These are phyloP conservation scores for Ceratonia siliqua DNA, from an alignment of 306 rosid genomes.

Conservation along the genomic window DNA sequence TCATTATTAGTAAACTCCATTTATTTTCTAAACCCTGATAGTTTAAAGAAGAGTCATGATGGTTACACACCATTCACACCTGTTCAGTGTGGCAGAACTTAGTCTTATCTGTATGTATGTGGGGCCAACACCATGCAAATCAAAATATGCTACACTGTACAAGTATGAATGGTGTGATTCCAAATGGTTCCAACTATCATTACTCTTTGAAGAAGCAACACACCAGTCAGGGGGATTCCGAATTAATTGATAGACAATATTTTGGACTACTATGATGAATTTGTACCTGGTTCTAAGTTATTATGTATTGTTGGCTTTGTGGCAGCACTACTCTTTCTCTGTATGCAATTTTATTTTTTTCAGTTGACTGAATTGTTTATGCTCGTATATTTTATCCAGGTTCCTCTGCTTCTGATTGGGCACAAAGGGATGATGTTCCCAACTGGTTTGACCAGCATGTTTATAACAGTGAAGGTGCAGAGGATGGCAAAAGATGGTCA, in stretches of 20 bases:
- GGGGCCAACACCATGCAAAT: background rate
- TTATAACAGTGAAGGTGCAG: constrained; percentile 44
- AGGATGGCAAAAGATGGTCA: constrained; percentile 51
- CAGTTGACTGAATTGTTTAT: constrained; percentile 21
- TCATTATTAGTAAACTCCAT: background rate
- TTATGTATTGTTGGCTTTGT: constrained; percentile 6
- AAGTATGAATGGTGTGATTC: background rate
- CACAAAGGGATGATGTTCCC: constrained; percentile 52
- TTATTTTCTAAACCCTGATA: background rate
- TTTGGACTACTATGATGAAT: constrained; percentile 12
- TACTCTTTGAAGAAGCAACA: background rate
- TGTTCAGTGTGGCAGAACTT: background rate
- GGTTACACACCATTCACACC: background rate
- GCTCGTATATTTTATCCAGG: constrained; percentile 30
- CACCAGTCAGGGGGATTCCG: background rate
- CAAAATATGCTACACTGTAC: background rate
- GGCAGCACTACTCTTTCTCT: background rate
- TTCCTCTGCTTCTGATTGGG: constrained; percentile 59
- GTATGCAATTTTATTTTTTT: constrained; percentile 1
- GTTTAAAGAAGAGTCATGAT: background rate
- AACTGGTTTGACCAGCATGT: constrained; percentile 40
- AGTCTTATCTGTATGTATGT: background rate
- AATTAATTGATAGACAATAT: background rate
- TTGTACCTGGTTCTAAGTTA: background rate
- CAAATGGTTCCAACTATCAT: background rate